Conservation (phyloP, 2,329 filamentous ascomycete genomes). For the Scopulariopsis brevicaulis region DNA sequence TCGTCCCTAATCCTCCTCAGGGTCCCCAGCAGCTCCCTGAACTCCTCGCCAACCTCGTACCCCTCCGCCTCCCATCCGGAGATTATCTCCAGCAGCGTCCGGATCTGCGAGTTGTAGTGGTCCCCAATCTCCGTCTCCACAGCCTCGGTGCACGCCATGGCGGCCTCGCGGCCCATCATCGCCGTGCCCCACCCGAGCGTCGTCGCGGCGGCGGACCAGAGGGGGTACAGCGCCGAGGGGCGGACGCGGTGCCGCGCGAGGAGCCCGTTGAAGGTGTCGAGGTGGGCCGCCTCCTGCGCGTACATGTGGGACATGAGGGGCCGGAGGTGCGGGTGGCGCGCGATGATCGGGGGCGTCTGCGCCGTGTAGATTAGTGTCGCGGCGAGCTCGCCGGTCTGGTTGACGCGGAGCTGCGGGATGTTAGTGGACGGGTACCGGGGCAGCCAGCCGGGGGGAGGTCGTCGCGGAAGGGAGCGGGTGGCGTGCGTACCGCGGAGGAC, state of each 20-base stretch:
- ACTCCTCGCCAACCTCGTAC: conserved; percentile 69
- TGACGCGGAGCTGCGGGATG: conserved; percentile 65
- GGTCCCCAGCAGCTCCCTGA: conserved; percentile 59
- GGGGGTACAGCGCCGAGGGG: conserved; percentile 81
- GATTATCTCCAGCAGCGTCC: conserved; percentile 71
- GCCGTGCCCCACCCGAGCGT: conserved; percentile 84
- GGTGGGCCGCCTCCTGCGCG: conserved; percentile 85
- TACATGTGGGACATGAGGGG: conserved; percentile 97
- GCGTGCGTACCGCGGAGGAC: conserved; percentile 52
- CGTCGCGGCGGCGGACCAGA: conserved; percentile 75
- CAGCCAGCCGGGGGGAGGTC: neutral
- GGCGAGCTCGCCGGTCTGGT: conserved; percentile 95
- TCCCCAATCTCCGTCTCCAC: conserved; percentile 96
- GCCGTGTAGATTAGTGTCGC: conserved; percentile 88
- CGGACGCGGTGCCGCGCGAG: conserved; percentile 80
- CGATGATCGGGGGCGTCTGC: conserved; percentile 72
- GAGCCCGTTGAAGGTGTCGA: conserved; percentile 73
- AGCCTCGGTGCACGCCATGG: conserved; percentile 97
- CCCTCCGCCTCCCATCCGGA: conserved; percentile 63
- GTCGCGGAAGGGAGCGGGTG: neutral
- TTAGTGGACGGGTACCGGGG: conserved; percentile 1
- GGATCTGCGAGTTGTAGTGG: conserved; percentile 91
- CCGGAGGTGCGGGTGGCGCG: conserved; percentile 74
- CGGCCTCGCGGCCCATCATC: conserved; percentile 79
- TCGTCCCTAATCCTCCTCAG: conserved; percentile 84